Evolutionary conservation across 1,284 basidiomycete species (phyloP), one percentile per base, ranked within the genome.

Genomic region (Testicularia cyperi): DNA sequence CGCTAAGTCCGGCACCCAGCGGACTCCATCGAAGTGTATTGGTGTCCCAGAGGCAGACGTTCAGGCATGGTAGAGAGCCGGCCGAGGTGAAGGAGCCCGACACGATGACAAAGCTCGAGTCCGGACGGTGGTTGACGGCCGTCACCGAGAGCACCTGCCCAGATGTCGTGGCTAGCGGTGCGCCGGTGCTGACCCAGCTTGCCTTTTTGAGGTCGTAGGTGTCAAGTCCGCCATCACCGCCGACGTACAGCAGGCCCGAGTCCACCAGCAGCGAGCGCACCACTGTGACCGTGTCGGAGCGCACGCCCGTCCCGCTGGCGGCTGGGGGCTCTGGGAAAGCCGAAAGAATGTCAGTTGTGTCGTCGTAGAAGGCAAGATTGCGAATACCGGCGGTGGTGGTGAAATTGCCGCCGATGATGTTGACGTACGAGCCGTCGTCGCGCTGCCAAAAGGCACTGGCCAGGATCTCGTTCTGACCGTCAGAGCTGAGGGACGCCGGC

Each of bases 381-480:
- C 80, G 79, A 20, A 77, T 66, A 6, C 82, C 74, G 22, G 66
- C 38, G 3, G 80, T 68, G 67, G 86, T 87, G 4, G 86, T 84
- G 74, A 95, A 96, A 78, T 94, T 92, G 36, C 92, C 92, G 27
- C 91, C 92, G 38, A 97, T 80, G 58, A 96, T 84, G 27, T 84
- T 85, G 33, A 90, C 78, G 31, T 61, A 70, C 9, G 37, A 49
- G 36, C 58, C 65, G 24, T 69, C 60, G 28, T 81, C 81, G 70
- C 95, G 95, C 14, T 84, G 86, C 88, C 89, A 97, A 80, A 92
- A 97, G 2, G 84, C 83, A 25, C 90, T 92, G 0, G 89, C 83
- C 30, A 95, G 81, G 44, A 96, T 84, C 23, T 90, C 85, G 1
- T 91, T 89, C 1, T 88, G 85, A 0, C 83, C 78, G 1, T 83